A percentile compares a stretch with the other conserved stretches of the same genome.
Evolutionary conservation across 345 rosid genomes (phyloP).

Genomic region (Abelmoschus esculentus): DNA sequence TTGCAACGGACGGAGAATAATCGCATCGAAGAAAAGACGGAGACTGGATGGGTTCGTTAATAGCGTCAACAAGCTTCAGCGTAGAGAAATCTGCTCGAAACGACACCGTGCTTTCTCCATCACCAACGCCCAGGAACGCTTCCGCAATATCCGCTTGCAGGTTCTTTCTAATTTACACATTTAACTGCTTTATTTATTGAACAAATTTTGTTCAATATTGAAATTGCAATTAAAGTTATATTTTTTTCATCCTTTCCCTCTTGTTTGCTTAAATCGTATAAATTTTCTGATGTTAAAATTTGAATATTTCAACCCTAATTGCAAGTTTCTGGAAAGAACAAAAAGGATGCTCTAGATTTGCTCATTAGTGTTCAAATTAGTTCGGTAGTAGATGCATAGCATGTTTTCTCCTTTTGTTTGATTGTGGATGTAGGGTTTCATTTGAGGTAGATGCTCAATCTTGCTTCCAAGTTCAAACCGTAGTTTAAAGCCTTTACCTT

Average conservation of each 20-base stretch:
- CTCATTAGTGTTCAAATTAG: too few species aligned
- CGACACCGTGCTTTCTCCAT: constrained; percentile 68
- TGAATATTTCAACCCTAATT: too few species aligned
- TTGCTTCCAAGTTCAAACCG: neutral
- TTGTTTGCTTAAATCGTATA: neutral
- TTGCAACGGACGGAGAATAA: constrained; percentile 46
- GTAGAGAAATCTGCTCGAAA: constrained; percentile 70
- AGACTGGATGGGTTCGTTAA: constrained; percentile 55
- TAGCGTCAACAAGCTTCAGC: constrained; percentile 77
- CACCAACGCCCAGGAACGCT: constrained; percentile 72
- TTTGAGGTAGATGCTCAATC: neutral
- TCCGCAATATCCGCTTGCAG: constrained; percentile 77
- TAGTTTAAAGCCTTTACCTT: neutral
- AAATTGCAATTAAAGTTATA: neutral
- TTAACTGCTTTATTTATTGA: neutral
- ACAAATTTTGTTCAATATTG: neutral
- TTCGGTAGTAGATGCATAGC: too few species aligned
- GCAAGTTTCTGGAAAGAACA: too few species aligned
- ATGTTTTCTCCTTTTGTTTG: too few species aligned
- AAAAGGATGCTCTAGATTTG: too few species aligned
- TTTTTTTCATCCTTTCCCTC: neutral
- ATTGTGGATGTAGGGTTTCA: too few species aligned
- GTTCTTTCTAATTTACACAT: constrained; percentile 18
- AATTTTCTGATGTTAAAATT: too few species aligned
- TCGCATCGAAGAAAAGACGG: constrained; percentile 44